phyloP scores from a whole-genome alignment of 2,329 filamentous ascomycete genomes.

The Colletotrichum endophyticum region DNA sequence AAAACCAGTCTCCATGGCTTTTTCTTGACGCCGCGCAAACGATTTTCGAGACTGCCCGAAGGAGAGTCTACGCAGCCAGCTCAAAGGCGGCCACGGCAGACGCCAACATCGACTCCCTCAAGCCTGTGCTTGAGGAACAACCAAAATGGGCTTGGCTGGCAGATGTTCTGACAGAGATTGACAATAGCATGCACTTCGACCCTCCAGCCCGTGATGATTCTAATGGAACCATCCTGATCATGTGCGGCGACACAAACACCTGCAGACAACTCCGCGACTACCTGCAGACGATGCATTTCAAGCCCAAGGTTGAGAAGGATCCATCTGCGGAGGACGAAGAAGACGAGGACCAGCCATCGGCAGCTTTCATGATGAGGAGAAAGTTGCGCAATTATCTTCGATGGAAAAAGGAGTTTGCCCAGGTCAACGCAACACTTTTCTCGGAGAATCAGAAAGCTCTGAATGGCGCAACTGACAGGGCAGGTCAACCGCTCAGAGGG shows the following conservation, averaged over 20 bases:
- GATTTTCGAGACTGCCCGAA: slow-evolving; percentile 89
- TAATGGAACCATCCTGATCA: slow-evolving; percentile 90
- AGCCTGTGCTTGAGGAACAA: slow-evolving; percentile 88
- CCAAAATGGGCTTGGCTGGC: slow-evolving; percentile 91
- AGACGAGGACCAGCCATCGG: slow-evolving; percentile 69
- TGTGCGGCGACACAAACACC: slow-evolving; percentile 89
- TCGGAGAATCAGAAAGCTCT: slow-evolving; percentile 80
- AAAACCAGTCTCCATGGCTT: slow-evolving; percentile 93
- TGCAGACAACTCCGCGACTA: slow-evolving; percentile 91
- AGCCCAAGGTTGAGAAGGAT: slow-evolving; percentile 53
- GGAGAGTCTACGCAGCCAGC: slow-evolving; percentile 80
- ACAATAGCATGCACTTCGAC: slow-evolving; percentile 86
- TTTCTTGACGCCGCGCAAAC: slow-evolving; percentile 95
- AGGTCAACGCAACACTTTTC: slow-evolving; percentile 81
- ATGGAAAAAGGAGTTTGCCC: slow-evolving; percentile 90
- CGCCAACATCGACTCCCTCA: slow-evolving; percentile 64
- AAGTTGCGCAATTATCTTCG: slow-evolving; percentile 84
- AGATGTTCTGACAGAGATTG: slow-evolving; percentile 93
- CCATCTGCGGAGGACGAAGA: slow-evolving; percentile 46
- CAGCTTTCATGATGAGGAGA: slow-evolving; percentile 86
- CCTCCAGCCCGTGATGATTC: slow-evolving; percentile 79
- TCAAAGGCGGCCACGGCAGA: slow-evolving; percentile 50
- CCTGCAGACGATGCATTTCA: slow-evolving; percentile 86
- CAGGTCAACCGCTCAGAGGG: slow-evolving; percentile 55
- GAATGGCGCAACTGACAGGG: slow-evolving; percentile 67